Evolutionary conservation across 2,329 filamentous ascomycete genomes (phyloP).

Genomic region (Colletotrichum sp.): DNA sequence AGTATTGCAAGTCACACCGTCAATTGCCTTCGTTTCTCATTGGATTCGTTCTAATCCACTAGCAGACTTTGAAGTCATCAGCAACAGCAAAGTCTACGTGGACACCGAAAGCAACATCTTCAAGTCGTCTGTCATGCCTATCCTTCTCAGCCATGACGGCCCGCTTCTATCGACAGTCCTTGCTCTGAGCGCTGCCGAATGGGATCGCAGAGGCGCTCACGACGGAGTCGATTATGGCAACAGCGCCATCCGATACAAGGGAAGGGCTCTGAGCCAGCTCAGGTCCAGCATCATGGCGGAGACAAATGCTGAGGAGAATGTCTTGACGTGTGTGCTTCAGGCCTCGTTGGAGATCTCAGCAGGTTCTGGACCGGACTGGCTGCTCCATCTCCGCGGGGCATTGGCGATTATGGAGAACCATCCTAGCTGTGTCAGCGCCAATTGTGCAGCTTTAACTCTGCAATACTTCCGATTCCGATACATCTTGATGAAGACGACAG

Average conservation of each 20-base stretch:
- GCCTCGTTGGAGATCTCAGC: not conserved
- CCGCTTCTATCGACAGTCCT: not conserved
- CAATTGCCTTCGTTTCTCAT: not conserved
- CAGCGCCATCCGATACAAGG: not conserved
- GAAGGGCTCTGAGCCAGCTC: not conserved
- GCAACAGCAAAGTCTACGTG: not conserved
- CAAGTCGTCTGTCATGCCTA: not conserved
- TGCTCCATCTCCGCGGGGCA: not conserved
- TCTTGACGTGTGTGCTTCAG: conserved; percentile 5
- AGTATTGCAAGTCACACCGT: not conserved
- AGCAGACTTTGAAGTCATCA: conserved; percentile 4
- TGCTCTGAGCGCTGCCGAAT: not conserved
- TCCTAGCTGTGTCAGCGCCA: not conserved
- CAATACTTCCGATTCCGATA: conserved; percentile 7
- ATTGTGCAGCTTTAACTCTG: not conserved
- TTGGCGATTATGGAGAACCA: not conserved
- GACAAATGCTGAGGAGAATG: not conserved
- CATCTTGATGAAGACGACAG: not conserved
- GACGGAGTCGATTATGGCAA: not conserved
- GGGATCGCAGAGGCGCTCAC: not conserved
- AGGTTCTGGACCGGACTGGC: not conserved
- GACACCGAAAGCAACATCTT: not conserved
- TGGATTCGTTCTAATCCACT: not conserved
- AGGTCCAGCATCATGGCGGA: not conserved
- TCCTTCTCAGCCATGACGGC: not conserved